These are phyloP conservation scores for sweet orange (Citrus sinensis) DNA, from an alignment of 345 rosid species.

Conservation along the genomic window DVS_A1.0 CM039162.1:25118001-25118500, in stretches of 20 bases:
- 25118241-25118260: slow-evolving; percentile 18
- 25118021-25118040: slow-evolving; percentile 34
- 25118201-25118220: neutral
- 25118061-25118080: slow-evolving; percentile 10
- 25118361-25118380: slow-evolving; percentile 25
- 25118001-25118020: slow-evolving; percentile 19
- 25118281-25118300: slow-evolving; percentile 24
- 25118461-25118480: slow-evolving; percentile 14
- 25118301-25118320: slow-evolving; percentile 14
- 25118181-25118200: slow-evolving; percentile 15
- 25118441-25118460: slow-evolving; percentile 31
- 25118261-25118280: slow-evolving; percentile 16
- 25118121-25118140: slow-evolving; percentile 11
- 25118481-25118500: neutral
- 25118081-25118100: slow-evolving; percentile 20
- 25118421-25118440: slow-evolving; percentile 16
- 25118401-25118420: slow-evolving; percentile 38
- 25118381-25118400: slow-evolving; percentile 35
- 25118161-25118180: slow-evolving; percentile 17
- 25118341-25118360: slow-evolving; percentile 39
- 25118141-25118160: slow-evolving; percentile 8
- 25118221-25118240: slow-evolving; percentile 7
- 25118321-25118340: slow-evolving; percentile 25
- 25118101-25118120: slow-evolving; percentile 11
- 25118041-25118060: slow-evolving; percentile 23